Base-by-base conservation (phyloP, 352 stramenopile genomes). In the Phytophthora citricola region DNA sequence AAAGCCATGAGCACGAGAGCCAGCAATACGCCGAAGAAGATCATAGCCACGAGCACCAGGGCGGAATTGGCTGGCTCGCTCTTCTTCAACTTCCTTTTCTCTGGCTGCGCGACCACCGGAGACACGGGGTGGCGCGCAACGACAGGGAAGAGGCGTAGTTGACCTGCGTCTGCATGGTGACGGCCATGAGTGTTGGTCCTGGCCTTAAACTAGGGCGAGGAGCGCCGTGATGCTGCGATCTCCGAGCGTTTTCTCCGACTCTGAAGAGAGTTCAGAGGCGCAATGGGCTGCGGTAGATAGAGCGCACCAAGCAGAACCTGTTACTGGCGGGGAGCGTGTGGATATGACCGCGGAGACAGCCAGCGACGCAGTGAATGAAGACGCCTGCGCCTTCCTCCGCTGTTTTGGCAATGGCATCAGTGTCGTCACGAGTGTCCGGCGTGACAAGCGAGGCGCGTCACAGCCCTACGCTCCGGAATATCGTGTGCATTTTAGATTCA, bases 1-100 rank as follows among this genome's bases (percentile, higher is more conserved):
- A 94, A 93, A 17, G 83, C 87, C 73, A 94, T 84, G 52, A 94
- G 64, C 11, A 89, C 64, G 31, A 93, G 78, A 31, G 73, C 73
- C 15, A 91, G 11, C 15, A 93, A 55, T 48, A 94, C 63, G 1
- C 78, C 76, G 4, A 80, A 77, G 54, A 93, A 88, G 39, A 93
- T 69, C 73, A 93, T 78, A 31, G 71, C 70, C 27, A 94, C 80
- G 41, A 94, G 76, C 40, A 91, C 75, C 58, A 94, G 73, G 27
- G 85, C 78, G 38, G 83, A 89, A n/a, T 64, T 75, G 51, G 81
- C 56, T 8, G 80, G 70, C 34, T 89, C 79, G 49, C 38, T 63
- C 51, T 68, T 71, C 58, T 71, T 70, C 17, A 50, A 54, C 31
- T 63, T 59, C 38, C 34, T 52, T n/a, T 17, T 20, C 34, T 15